Evolutionary conservation across 1,139 yeast species (phyloP).

Genomic region (Geotrichum aggregatum): DNA sequence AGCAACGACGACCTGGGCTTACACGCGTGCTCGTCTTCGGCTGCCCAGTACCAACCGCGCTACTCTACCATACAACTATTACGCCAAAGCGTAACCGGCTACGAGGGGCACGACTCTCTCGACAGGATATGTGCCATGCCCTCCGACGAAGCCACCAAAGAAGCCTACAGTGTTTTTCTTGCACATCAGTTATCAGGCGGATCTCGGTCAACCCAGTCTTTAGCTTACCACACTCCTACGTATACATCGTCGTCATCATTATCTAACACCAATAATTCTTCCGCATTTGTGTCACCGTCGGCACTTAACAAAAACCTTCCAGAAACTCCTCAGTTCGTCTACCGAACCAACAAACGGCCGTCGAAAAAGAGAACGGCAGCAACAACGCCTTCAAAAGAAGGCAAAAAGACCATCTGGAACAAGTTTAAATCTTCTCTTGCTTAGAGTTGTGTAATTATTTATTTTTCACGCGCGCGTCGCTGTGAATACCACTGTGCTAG

Average conservation of each 20-base stretch:
- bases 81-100: neutral
- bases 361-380: neutral
- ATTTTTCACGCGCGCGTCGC: no score
- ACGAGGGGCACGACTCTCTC: constrained; percentile 11
- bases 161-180: neutral
- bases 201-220: neutral
- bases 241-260: neutral
- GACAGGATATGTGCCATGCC: constrained; percentile 6
- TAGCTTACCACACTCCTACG: neutral
- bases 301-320: neutral
- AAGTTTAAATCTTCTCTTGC: neutral
- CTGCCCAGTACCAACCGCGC: neutral
- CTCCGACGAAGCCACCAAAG: constrained; percentile 1
- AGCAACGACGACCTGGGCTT: neutral
- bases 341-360: constrained; percentile 2
- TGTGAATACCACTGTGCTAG: no score
- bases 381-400: neutral
- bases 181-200: neutral
- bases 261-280: no score
- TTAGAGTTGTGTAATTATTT: neutral
- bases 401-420: neutral
- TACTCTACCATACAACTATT: neutral
- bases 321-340: neutral
- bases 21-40: neutral
- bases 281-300: no score